Percentiles rank a stretch among this genome's conserved stretches.
Evolutionary conservation across 805 yeast genomes (phyloP).

Genomic region (Kluyveromyces starmeri): DNA sequence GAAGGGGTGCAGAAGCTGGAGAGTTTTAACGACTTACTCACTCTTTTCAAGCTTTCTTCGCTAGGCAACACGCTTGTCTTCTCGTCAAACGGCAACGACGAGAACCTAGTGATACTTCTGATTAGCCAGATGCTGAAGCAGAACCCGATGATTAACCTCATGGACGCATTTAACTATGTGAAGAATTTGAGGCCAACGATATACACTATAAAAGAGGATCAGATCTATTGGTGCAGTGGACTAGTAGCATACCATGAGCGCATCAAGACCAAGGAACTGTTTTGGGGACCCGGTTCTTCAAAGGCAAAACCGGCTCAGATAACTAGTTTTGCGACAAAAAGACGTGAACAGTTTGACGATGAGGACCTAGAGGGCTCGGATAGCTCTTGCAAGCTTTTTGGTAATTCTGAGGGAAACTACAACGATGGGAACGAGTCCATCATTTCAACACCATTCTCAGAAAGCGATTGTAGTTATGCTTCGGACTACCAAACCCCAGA

Average conservation of each 20-base stretch:
- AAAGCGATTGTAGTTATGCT: slow-evolving; percentile 2
- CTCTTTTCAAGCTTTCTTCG: slow-evolving; percentile 16
- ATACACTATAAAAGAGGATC: slow-evolving; percentile 14
- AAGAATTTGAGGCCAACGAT: slow-evolving; percentile 22
- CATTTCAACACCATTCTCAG: not conserved
- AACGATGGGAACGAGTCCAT: slow-evolving; percentile 1
- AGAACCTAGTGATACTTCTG: slow-evolving; percentile 18
- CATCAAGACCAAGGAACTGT: slow-evolving; percentile 14
- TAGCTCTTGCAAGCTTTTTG: not conserved
- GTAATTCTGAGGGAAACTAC: not conserved
- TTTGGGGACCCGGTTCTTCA: slow-evolving; percentile 10
- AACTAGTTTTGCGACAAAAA: slow-evolving; percentile 5
- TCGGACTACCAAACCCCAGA: slow-evolving; percentile 1
- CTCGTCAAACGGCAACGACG: slow-evolving; percentile 22
- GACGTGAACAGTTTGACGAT: slow-evolving; percentile 6
- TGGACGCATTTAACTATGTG: slow-evolving; percentile 24
- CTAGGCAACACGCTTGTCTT: slow-evolving; percentile 20
- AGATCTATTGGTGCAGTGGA: slow-evolving; percentile 19
- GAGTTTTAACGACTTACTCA: slow-evolving; percentile 23
- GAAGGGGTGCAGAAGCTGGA: slow-evolving; percentile 16
- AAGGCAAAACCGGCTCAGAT: not conserved
- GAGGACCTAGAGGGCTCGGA: slow-evolving; percentile 1
- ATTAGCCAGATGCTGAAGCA: slow-evolving; percentile 20
- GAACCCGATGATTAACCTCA: slow-evolving; percentile 15
- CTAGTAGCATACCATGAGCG: slow-evolving; percentile 18